These are phyloP conservation scores for Olyra latifolia DNA, from an alignment of 176 grass and related monocot species.

Conservation along the genomic window DNA sequence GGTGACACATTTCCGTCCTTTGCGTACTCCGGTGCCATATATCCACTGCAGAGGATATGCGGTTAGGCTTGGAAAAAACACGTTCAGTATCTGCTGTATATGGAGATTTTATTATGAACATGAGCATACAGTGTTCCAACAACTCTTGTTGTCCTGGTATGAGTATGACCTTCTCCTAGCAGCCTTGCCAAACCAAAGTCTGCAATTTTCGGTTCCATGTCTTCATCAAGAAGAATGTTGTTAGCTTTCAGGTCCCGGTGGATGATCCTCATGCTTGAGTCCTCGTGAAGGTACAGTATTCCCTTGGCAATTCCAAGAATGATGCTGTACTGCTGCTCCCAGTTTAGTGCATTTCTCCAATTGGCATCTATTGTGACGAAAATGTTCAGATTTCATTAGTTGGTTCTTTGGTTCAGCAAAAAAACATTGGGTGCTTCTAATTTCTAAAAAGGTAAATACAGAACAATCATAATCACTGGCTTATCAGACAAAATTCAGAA, in stretches of 20 bases:
- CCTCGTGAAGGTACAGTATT: slow-evolving; percentile 54
- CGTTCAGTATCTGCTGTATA: neutral
- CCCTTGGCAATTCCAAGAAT: slow-evolving; percentile 48
- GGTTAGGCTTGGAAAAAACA: neutral
- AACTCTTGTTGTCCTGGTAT: slow-evolving; percentile 43
- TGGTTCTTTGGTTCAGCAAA: too few relatives aligned
- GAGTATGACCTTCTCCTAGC: slow-evolving; percentile 28
- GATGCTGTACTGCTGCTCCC: slow-evolving; percentile 42
- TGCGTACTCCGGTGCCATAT: slow-evolving; percentile 49
- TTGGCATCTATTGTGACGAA: slow-evolving; percentile 1
- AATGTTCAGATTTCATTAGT: neutral
- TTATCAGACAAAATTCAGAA: neutral
- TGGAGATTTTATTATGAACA: neutral
- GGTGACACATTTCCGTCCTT: slow-evolving; percentile 30
- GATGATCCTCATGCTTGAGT: slow-evolving; percentile 46
- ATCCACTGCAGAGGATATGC: slow-evolving; percentile 31
- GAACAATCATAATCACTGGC: neutral
- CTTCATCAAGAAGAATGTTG: slow-evolving; percentile 44
- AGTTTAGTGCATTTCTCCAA: slow-evolving; percentile 20
- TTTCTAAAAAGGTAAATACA: neutral
- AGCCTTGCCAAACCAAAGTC: slow-evolving; percentile 45
- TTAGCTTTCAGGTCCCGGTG: slow-evolving; percentile 51
- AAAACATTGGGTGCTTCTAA: too few relatives aligned
- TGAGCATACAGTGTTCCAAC: slow-evolving; percentile 43
- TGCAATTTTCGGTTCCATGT: slow-evolving; percentile 49